phyloP scores from a whole-genome alignment of 1,139 yeast species.

The Kurtzmaniella quercitrusa region DNA sequence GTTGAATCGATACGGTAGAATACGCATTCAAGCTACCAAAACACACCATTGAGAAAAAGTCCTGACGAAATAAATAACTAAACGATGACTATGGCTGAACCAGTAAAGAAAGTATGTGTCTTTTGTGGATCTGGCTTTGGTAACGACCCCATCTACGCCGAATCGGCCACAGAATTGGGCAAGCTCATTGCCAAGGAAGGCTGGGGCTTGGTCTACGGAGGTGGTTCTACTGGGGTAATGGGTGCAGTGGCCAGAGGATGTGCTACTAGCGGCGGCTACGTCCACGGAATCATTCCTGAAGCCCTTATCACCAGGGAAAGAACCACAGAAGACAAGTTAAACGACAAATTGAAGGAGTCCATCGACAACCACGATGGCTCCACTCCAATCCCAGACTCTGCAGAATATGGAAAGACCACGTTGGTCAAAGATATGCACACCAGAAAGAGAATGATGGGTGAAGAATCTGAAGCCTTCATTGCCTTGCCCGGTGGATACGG shows the following conservation, averaged over 20 bases:
- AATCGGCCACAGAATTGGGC: conserved; percentile 59
- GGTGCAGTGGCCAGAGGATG: conserved; percentile 79
- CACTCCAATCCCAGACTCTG: conserved; percentile 60
- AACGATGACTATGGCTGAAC: conserved; percentile 13
- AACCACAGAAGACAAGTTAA: conserved; percentile 42
- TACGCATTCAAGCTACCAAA: background rate
- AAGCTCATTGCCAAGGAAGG: conserved; percentile 48
- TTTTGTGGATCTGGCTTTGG: conserved; percentile 87
- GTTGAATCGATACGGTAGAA: too few relatives aligned
- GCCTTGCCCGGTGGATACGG: conserved; percentile 95
- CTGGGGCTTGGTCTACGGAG: conserved; percentile 87
- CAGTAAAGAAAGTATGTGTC: conserved; percentile 61
- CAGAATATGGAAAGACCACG: conserved; percentile 71
- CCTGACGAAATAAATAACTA: background rate
- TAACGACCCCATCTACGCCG: conserved; percentile 44
- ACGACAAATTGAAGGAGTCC: conserved; percentile 40
- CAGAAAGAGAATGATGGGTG: conserved; percentile 81
- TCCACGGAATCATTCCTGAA: conserved; percentile 82
- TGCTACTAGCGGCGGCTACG: conserved; percentile 63
- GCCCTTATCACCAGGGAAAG: conserved; percentile 78
- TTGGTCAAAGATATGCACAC: conserved; percentile 89
- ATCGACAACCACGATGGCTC: conserved; percentile 53
- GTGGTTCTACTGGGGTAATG: conserved; percentile 87
- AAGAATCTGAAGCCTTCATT: conserved; percentile 80
- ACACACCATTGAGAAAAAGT: background rate